These are phyloP conservation scores for Fremontodendron californicum DNA, from an alignment of 345 rosid species.

Conservation along the genomic window DNA sequence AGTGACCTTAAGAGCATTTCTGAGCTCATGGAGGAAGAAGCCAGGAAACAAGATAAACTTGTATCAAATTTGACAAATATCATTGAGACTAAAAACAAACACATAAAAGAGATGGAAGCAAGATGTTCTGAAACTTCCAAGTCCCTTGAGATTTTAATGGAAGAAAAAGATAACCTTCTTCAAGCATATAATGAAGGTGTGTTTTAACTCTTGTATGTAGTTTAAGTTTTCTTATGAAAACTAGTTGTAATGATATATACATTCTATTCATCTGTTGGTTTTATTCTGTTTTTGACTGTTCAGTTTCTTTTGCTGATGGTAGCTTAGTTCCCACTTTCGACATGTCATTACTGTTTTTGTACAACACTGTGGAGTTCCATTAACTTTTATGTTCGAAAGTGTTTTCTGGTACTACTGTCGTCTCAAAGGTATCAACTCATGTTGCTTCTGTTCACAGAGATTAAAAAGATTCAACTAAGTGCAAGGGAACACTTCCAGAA, in stretches of 20 bases:
- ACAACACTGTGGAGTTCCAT: neutral
- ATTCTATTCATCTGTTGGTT: neutral
- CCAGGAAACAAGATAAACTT: slow-evolving; percentile 69
- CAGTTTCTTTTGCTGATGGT: neutral
- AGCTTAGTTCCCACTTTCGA: neutral
- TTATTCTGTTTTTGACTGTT: neutral
- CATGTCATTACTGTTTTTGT: neutral
- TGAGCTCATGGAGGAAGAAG: slow-evolving; percentile 80
- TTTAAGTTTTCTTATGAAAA: neutral
- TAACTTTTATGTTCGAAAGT: neutral
- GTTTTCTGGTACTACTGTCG: neutral
- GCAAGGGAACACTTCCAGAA: slow-evolving; percentile 73
- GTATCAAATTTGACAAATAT: slow-evolving; percentile 47
- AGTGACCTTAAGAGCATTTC: slow-evolving; percentile 76
- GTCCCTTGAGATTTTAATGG: slow-evolving; percentile 42
- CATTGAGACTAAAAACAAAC: slow-evolving; percentile 48
- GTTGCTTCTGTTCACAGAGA: slow-evolving; percentile 48
- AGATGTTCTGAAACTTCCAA: slow-evolving; percentile 52
- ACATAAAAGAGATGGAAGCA: slow-evolving; percentile 51
- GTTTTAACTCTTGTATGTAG: slow-evolving; percentile 6
- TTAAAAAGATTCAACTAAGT: slow-evolving; percentile 63
- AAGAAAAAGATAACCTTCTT: slow-evolving; percentile 74
- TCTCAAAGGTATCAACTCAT: slow-evolving; percentile 2
- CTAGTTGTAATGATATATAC: neutral
- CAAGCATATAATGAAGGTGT: slow-evolving; percentile 75